These are phyloP conservation scores for Spathaspora sp. DNA, from an alignment of 805 yeast genomes.

Conservation along the genomic window DNA sequence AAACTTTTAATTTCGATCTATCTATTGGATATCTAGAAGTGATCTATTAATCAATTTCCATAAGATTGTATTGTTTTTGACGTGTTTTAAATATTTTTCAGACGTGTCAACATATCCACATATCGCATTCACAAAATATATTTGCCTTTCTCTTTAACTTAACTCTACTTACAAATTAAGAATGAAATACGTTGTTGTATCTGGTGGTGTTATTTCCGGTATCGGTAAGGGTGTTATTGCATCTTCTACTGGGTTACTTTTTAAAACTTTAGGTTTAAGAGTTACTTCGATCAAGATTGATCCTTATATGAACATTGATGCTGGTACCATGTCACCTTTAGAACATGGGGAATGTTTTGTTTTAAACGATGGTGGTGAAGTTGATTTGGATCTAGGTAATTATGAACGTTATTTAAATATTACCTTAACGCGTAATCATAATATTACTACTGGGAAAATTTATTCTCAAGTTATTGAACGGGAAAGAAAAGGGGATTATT, in stretches of 20 bases:
- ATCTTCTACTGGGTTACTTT: slow-evolving; percentile 90
- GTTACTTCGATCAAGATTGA: slow-evolving; percentile 98
- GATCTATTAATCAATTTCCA: not conserved
- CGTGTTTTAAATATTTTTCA: slow-evolving; percentile 2
- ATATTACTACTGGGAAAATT: slow-evolving; percentile 97
- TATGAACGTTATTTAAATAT: slow-evolving; percentile 95
- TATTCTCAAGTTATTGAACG: slow-evolving; percentile 90
- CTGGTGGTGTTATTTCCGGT: slow-evolving; percentile 99
- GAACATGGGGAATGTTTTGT: slow-evolving; percentile 99
- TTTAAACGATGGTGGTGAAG: slow-evolving; percentile 98
- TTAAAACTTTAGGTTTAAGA: slow-evolving; percentile 90
- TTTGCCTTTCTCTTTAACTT: not conserved
- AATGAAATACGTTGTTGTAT: slow-evolving; percentile 98
- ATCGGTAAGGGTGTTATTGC: slow-evolving; percentile 99
- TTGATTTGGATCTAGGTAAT: slow-evolving; percentile 95
- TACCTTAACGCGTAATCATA: slow-evolving; percentile 89
- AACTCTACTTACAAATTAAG: not conserved
- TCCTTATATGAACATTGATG: slow-evolving; percentile 98
- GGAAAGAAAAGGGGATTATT: slow-evolving; percentile 94
- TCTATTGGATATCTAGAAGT: not conserved
- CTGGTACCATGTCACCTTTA: slow-evolving; percentile 99
- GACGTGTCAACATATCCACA: slow-evolving; percentile 1
- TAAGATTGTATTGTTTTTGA: not conserved
- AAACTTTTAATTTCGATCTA: slow-evolving; percentile 1
- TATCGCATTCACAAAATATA: not conserved